These are phyloP conservation scores for Gardenia jasminoides DNA, from an alignment of 257 asterid species.

Conservation along the genomic window DNA sequence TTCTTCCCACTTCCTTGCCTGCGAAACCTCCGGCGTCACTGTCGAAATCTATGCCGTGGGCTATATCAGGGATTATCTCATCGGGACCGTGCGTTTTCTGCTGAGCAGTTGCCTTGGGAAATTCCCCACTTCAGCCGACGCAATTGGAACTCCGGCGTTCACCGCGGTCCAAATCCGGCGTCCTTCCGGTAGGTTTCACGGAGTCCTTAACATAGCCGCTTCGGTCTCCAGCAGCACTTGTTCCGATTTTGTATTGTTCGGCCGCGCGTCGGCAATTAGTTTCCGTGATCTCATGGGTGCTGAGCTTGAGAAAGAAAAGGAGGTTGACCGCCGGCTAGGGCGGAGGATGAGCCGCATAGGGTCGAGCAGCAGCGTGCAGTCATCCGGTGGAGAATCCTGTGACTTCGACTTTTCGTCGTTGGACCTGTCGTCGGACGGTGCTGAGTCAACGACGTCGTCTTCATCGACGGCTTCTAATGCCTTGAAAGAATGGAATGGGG, in stretches of 20 bases:
- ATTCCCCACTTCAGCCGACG: conserved; percentile 1
- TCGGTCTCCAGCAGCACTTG: conserved; percentile 37
- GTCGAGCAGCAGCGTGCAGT: conserved; percentile 57
- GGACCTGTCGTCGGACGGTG: conserved; percentile 50
- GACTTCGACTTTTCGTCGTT: conserved; percentile 41
- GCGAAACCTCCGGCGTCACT: conserved; percentile 82
- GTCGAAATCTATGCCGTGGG: conserved; percentile 82
- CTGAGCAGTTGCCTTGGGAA: conserved; percentile 50
- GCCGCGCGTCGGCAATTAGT: conserved; percentile 57
- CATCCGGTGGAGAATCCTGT: conserved; percentile 63
- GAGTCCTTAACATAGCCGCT: conserved; percentile 77
- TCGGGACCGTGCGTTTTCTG: conserved; percentile 78
- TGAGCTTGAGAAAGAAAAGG: conserved; percentile 34
- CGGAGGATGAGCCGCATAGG: conserved; percentile 60
- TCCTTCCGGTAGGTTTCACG: conserved; percentile 79
- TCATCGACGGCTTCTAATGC: conserved; percentile 49
- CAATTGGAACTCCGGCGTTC: conserved; percentile 53
- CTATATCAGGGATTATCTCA: conserved; percentile 51
- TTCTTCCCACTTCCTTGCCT: conserved; percentile 51
- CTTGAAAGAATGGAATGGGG: conserved; percentile 69
- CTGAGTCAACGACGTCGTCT: conserved; percentile 59
- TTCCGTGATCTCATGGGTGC: conserved; percentile 54
- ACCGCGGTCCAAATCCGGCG: conserved; percentile 83
- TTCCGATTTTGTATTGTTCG: conserved; percentile 49
- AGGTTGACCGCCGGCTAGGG: conserved; percentile 34